phyloP scores from a whole-genome alignment of 192 early-diverging fungal genomes.

The Umbelopsis vinacea region DNA sequence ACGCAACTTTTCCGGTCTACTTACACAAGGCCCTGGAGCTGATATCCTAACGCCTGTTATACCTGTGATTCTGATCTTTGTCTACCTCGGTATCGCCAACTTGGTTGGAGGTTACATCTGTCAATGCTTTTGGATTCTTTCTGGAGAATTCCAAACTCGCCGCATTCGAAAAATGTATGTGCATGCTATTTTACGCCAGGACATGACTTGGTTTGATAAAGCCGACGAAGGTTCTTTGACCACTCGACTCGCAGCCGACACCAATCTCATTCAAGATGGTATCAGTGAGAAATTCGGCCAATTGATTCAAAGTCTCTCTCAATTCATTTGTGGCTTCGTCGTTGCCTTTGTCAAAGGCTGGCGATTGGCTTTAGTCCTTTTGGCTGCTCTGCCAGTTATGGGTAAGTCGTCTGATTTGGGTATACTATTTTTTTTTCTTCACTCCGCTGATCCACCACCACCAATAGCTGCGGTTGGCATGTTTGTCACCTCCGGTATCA shows the following conservation, averaged over 20 bases:
- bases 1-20: not conserved
- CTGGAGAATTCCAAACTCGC: constrained; percentile 54
- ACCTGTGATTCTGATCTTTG: constrained; percentile 45
- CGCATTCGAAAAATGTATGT: constrained; percentile 80
- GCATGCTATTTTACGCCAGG: constrained; percentile 78
- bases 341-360: constrained; percentile 79
- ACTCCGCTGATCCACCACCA: not conserved
- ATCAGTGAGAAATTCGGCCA: constrained; percentile 82
- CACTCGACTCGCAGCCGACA: constrained; percentile 83
- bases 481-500: constrained; percentile 16
- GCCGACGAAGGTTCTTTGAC: constrained; percentile 78
- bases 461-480: constrained; percentile 5
- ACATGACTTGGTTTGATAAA: constrained; percentile 86
- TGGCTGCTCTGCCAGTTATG: constrained; percentile 64
- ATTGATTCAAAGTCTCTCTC: constrained; percentile 61
- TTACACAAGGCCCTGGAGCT: not conserved
- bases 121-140: constrained; percentile 58
- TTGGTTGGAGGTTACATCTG: constrained; percentile 60
- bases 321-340: constrained; percentile 74
- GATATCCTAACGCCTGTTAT: constrained; percentile 22
- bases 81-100: constrained; percentile 61
- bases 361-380: constrained; percentile 80
- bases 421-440: not conserved
- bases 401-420: not conserved
- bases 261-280: constrained; percentile 85